Evolutionary conservation across 768 basidiomycete species (phyloP), one percentile per base, ranked within the genome.

Genomic region (Tulasnella sp.): DNA sequence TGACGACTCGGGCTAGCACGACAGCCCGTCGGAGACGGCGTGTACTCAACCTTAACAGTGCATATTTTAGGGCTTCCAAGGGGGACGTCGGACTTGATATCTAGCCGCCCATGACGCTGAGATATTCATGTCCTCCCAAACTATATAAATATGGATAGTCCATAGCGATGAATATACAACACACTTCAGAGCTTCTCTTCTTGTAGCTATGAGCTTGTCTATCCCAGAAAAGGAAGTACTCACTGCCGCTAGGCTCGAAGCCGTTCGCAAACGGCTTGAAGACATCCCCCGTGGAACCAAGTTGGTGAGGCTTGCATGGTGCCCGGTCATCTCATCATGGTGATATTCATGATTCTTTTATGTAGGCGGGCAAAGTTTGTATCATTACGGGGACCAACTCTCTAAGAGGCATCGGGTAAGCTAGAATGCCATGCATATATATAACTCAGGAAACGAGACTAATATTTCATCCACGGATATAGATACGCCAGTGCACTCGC

Each of bases 351-450:
- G 37, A 8, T 1, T 52, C n/a, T 34, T 15, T 15, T 2, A 25
- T 34, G 3, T 19, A 72, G 71, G 34, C 34, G 22, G 89, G 86
- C 78, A 96, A 94, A 82, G 92, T 96, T 36, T 93, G 91, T 79
- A 86, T 97, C 75, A 88, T 97, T 79, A 97, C 95, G 0, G 96
- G 96, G 25, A 93, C 91, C 38, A 91, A 92, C 36, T 95, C 93
- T 29, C 81, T 91, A 79, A 90, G 91, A 81, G 96, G 95, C 25
- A 97, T 97, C 78, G 96, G 96, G 91, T 96, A 45, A 31, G 68
- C 39, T 25, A 8, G 8, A 70, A 36, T 37, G 34, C 22, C 37
- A n/a, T 38, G 19, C 9, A n/a, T 8, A 15, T 19, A 22, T 31
- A 31, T 36, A 4, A 22, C n/a, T n/a, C n/a, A n/a, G n/a, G n/a